These are phyloP conservation scores for Meyerozyma carpophila DNA, from an alignment of 1,139 yeast genomes.

Conservation along the genomic window DNA sequence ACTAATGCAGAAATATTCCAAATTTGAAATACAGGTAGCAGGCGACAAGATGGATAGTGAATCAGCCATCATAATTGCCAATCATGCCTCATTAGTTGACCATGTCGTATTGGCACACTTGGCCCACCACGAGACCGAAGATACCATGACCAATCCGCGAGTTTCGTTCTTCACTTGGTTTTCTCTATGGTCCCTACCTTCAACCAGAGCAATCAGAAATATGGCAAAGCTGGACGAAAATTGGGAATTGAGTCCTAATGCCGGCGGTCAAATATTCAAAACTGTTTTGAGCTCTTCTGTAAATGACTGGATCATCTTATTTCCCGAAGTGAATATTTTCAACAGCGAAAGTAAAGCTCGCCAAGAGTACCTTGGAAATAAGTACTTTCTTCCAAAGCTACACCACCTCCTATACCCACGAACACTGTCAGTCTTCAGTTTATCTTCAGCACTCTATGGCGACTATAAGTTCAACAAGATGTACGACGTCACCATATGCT, in stretches of 20 bases:
- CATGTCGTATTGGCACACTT: constrained; percentile 44
- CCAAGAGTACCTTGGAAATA: constrained; percentile 47
- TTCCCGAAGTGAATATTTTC: constrained; percentile 72
- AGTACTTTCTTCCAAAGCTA: constrained; percentile 48
- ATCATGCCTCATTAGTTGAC: constrained; percentile 55
- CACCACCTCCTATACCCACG: constrained; percentile 62
- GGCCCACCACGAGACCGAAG: constrained; percentile 21
- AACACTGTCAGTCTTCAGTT: constrained; percentile 47
- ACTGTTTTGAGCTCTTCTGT: constrained; percentile 20
- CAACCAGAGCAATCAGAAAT: constrained; percentile 33
- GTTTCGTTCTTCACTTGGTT: constrained; percentile 61
- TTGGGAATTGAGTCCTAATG: constrained; percentile 47
- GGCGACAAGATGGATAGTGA: constrained; percentile 43
- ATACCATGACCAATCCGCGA: constrained; percentile 26
- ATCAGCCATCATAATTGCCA: constrained; percentile 44
- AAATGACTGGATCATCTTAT: constrained; percentile 53
- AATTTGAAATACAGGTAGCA: constrained; percentile 27
- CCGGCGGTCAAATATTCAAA: constrained; percentile 20
- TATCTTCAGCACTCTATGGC: constrained; percentile 37
- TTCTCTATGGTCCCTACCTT: constrained; percentile 51
- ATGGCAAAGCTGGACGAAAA: constrained; percentile 54
- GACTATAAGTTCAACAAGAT: constrained; percentile 29
- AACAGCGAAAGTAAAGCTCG: constrained; percentile 39
- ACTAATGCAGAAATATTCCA: constrained; percentile 9
- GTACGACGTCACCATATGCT: constrained; percentile 51